Conservation (phyloP, 1,284 basidiomycete species). For the Trichosporon coremiiforme region DNA sequence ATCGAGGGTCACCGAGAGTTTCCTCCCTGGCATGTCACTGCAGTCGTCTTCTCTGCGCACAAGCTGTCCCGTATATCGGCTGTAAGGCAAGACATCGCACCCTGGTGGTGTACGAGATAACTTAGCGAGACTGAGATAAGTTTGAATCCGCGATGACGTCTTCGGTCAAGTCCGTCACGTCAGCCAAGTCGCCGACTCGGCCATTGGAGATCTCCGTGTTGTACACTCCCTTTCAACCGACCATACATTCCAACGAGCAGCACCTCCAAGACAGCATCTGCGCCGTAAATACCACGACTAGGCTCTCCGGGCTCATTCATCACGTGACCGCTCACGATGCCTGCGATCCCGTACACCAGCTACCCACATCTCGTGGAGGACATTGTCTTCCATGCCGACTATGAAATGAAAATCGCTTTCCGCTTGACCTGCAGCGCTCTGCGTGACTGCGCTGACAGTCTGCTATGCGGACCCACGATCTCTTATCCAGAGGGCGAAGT, state of each 20-base stretch:
- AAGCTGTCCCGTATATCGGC: too few relatives aligned
- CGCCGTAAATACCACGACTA: too few relatives aligned
- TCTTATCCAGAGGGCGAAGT: background rate
- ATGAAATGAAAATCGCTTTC: background rate
- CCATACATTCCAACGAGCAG: background rate
- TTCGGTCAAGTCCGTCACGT: too few relatives aligned
- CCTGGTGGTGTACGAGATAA: too few relatives aligned
- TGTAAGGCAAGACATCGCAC: too few relatives aligned
- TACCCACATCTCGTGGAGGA: conserved; percentile 3
- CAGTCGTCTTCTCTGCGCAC: too few relatives aligned
- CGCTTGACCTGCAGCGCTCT: background rate
- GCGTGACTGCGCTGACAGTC: background rate
- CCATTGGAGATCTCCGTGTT: background rate
- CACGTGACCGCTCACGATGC: background rate
- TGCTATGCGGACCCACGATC: background rate
- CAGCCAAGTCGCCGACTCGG: background rate
- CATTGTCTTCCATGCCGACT: background rate
- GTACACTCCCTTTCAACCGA: background rate
- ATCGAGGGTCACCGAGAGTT: too few relatives aligned
- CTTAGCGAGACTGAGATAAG: too few relatives aligned
- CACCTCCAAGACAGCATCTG: too few relatives aligned
- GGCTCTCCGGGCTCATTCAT: too few relatives aligned
- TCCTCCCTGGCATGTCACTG: too few relatives aligned
- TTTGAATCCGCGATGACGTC: background rate
- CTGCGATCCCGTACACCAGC: background rate